Percentiles rank a stretch among this genome's conserved stretches.
Conservation (phyloP, 352 stramenopile genomes). For the Phytophthora colocasiae region DNA sequence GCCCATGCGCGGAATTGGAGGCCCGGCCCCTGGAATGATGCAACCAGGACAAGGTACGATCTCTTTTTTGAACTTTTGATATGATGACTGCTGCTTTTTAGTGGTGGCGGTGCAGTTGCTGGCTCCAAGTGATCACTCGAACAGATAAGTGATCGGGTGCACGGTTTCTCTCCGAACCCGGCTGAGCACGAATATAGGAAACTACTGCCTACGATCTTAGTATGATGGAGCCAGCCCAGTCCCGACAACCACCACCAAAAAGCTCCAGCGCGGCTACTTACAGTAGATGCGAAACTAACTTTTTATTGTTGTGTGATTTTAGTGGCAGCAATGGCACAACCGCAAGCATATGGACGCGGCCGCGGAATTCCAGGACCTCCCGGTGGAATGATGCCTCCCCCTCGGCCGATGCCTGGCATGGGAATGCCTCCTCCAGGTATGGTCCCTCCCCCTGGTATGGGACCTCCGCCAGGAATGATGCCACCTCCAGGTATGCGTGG, state of each 20-base stretch:
- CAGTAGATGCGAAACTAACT: slow-evolving; percentile 15
- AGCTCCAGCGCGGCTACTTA: slow-evolving; percentile 7
- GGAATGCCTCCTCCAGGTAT: slow-evolving; percentile 72
- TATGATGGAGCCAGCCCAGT: slow-evolving; percentile 67
- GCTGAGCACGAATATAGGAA: slow-evolving; percentile 62
- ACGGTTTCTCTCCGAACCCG: slow-evolving; percentile 78
- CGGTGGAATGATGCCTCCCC: slow-evolving; percentile 70
- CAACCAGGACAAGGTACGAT: slow-evolving; percentile 84
- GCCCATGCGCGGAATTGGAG: slow-evolving; percentile 91
- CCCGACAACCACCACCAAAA: neutral
- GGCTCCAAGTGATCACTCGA: slow-evolving; percentile 86
- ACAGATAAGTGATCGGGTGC: slow-evolving; percentile 87
- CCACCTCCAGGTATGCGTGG: slow-evolving; percentile 76
- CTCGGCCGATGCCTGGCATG: slow-evolving; percentile 68
- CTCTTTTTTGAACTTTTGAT: slow-evolving; percentile 2
- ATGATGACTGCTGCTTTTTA: slow-evolving; percentile 3
- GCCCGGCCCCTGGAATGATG: slow-evolving; percentile 85
- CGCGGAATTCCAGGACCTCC: slow-evolving; percentile 71
- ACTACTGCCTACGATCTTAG: slow-evolving; percentile 89
- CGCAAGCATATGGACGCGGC: slow-evolving; percentile 82
- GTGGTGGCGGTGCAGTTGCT: slow-evolving; percentile 5
- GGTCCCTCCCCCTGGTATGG: slow-evolving; percentile 78
- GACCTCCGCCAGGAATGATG: slow-evolving; percentile 78
- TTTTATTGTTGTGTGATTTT: slow-evolving; percentile 13
- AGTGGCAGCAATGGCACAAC: slow-evolving; percentile 85